These are phyloP conservation scores for Erucastrum elatum DNA, from an alignment of 345 rosid species.

Conservation along the genomic window DNA sequence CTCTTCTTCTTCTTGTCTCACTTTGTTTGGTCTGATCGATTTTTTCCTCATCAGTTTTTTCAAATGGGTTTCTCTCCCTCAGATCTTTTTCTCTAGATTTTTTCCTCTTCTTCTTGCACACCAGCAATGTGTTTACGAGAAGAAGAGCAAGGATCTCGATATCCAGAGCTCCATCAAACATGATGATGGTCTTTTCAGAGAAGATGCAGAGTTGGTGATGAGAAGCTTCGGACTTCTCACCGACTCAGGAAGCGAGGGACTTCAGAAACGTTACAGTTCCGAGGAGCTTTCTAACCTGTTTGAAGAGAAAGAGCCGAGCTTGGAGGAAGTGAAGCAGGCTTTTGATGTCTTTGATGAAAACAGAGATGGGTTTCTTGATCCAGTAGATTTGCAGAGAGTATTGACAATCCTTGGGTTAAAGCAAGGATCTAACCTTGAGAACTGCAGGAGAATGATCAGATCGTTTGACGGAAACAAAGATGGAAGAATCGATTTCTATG, in stretches of 20 bases:
- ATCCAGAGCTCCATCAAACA: constrained; percentile 19
- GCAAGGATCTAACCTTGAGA: constrained; percentile 48
- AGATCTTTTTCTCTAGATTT: constrained; percentile 41
- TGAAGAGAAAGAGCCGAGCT: constrained; percentile 77
- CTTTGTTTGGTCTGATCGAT: constrained; percentile 34
- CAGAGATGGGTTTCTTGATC: constrained; percentile 75
- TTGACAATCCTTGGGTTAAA: constrained; percentile 51
- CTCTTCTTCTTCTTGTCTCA: constrained; percentile 11
- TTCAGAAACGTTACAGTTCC: constrained; percentile 38
- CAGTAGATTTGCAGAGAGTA: constrained; percentile 70
- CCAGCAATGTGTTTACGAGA: constrained; percentile 30
- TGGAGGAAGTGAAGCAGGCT: constrained; percentile 72
- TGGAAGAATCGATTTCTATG: constrained; percentile 65
- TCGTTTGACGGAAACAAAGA: constrained; percentile 58
- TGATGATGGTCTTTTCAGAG: constrained; percentile 41
- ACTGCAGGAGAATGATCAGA: constrained; percentile 67
- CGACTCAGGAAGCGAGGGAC: constrained; percentile 46
- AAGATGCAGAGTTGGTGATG: constrained; percentile 73
- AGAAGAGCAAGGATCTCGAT: constrained; percentile 38
- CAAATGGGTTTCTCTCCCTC: constrained; percentile 31
- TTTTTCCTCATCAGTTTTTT: constrained; percentile 35
- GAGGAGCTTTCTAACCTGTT: constrained; percentile 56
- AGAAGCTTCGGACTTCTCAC: constrained; percentile 50
- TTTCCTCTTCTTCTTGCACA: constrained; percentile 39
- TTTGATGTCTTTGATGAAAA: constrained; percentile 81